phyloP scores from a whole-genome alignment of 805 yeast genomes.

The Schwanniomyces polymorphus region DNA sequence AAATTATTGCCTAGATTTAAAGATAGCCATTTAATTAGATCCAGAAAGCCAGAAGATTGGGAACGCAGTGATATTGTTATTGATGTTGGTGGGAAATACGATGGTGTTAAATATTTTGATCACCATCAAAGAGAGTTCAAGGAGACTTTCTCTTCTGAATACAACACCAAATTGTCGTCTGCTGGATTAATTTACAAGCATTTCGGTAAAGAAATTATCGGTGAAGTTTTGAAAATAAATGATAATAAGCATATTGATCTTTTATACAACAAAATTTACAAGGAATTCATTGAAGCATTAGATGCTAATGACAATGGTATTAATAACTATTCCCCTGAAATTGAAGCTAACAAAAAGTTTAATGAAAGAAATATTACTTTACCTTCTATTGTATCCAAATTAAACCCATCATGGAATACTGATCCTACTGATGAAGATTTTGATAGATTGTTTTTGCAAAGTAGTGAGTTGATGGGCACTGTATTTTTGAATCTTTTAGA shows the following conservation, averaged over 20 bases:
- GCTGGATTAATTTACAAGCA: constrained; percentile 94
- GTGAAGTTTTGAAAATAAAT: constrained; percentile 40
- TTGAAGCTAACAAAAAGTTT: constrained; percentile 60
- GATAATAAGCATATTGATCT: constrained; percentile 51
- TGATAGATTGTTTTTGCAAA: constrained; percentile 66
- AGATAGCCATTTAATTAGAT: constrained; percentile 71
- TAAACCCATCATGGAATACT: constrained; percentile 86
- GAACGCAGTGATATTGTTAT: constrained; percentile 88
- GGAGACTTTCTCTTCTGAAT: constrained; percentile 65
- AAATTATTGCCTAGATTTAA: constrained; percentile 66
- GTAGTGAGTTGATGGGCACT: constrained; percentile 80
- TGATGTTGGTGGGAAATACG: constrained; percentile 92
- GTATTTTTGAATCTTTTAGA: constrained; percentile 69
- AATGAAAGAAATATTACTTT: constrained; percentile 71
- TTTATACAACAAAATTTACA: constrained; percentile 75
- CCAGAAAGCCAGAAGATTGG: constrained; percentile 81
- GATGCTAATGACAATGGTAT: constrained; percentile 98
- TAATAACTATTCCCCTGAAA: constrained; percentile 57
- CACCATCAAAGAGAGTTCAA: constrained; percentile 94
- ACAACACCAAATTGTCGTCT: constrained; percentile 79
- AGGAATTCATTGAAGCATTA: constrained; percentile 83
- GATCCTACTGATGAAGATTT: constrained; percentile 63
- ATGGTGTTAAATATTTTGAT: constrained; percentile 81
- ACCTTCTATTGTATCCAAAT: constrained; percentile 72
- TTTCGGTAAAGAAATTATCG: constrained; percentile 70